Evolutionary conservation across 2,329 filamentous ascomycete genomes (phyloP).

Genomic region (Neonectria punicea): DNA sequence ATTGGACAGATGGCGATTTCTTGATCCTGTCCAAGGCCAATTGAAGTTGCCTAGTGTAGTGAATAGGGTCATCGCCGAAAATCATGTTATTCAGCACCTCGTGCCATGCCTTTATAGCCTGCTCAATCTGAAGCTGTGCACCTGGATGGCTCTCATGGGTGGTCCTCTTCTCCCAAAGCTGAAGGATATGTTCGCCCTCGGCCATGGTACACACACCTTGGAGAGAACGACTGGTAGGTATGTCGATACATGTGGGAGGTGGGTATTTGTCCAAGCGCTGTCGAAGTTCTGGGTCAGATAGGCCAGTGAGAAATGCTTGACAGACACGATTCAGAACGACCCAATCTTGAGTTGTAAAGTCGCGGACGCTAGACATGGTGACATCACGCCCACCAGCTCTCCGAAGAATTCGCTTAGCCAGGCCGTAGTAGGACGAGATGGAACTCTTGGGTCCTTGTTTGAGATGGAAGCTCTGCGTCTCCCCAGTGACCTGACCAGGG

Average conservation of each 20-base stretch:
- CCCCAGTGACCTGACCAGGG: constrained; percentile 25
- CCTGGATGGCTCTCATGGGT: constrained; percentile 31
- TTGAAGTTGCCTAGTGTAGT: constrained; percentile 65
- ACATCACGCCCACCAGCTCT: constrained; percentile 62
- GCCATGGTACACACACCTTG: constrained; percentile 63
- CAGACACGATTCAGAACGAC: constrained; percentile 62
- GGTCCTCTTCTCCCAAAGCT: constrained; percentile 48
- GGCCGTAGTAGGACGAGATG: constrained; percentile 58
- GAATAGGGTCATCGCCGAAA: constrained; percentile 58
- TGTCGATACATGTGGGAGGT: constrained; percentile 56
- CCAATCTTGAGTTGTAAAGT: constrained; percentile 58
- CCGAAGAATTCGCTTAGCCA: constrained; percentile 61
- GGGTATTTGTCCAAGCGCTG: constrained; percentile 56
- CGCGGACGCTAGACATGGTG: constrained; percentile 56
- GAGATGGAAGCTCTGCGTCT: constrained; percentile 46
- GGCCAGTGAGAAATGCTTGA: constrained; percentile 64
- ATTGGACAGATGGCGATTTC: constrained; percentile 62
- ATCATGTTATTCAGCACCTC: constrained; percentile 51
- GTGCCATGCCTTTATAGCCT: constrained; percentile 58
- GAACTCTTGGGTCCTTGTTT: constrained; percentile 56
- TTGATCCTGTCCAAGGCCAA: constrained; percentile 59
- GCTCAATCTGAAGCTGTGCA: constrained; percentile 45
- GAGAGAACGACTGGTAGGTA: constrained; percentile 58
- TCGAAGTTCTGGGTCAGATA: constrained; percentile 59
- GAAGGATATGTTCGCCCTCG: constrained; percentile 66